Evolutionary conservation across 352 stramenopile species (phyloP).

Genomic region (Discostella stelligera): DNA sequence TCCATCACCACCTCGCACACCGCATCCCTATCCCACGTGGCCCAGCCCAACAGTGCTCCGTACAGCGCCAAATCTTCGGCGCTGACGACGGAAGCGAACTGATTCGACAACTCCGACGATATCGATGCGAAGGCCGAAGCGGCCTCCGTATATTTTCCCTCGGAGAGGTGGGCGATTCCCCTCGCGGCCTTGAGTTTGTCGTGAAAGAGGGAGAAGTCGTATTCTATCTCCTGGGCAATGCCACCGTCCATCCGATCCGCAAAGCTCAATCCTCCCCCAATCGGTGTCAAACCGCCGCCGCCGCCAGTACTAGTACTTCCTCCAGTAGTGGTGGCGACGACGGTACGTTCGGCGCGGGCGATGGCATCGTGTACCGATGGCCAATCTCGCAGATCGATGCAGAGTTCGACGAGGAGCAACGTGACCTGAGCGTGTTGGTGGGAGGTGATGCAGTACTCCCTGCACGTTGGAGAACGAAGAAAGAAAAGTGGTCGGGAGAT

Average conservation of each 20-base stretch:
- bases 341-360: conserved; percentile 17
- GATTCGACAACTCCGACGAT: conserved; percentile 43
- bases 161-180: conserved; percentile 56
- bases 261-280: not conserved
- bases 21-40: conserved; percentile 39
- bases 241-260: too few relatives aligned
- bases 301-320: not conserved
- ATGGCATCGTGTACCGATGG: conserved; percentile 36
- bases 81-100: conserved; percentile 50
- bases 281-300: too few relatives aligned
- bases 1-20: conserved; percentile 55
- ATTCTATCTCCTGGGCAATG: not conserved
- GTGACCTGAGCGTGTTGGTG: conserved; percentile 57
- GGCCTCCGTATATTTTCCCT: conserved; percentile 52
- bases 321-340: not conserved
- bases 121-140: conserved; percentile 48
- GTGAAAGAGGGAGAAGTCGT: conserved; percentile 10
- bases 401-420: conserved; percentile 60
- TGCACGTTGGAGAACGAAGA: conserved; percentile 11
- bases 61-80: conserved; percentile 73
- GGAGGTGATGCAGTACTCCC: conserved; percentile 67
- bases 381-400: conserved; percentile 55
- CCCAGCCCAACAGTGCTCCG: conserved; percentile 57
- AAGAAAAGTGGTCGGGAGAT: not conserved
- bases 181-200: conserved; percentile 54